Base-by-base conservation (phyloP, 1,139 yeast genomes). In the Pichia inconspicua region DNA sequence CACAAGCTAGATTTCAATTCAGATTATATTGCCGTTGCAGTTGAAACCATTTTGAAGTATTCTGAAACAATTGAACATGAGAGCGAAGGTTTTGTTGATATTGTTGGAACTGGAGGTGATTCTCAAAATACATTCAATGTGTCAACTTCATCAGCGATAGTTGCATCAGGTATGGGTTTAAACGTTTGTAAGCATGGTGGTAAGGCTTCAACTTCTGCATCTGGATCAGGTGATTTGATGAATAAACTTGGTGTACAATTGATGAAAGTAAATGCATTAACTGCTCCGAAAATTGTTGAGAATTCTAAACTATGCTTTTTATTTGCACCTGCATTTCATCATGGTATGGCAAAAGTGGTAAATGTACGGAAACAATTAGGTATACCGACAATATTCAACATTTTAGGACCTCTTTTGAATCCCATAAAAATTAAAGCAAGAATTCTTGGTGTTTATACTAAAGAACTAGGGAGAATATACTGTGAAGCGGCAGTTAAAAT, bases 51-150 rank as follows among this genome's bases (percentile, higher is more conserved):
- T 17, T 70, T 77, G 56, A 82, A 75, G 61, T 86, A 72, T 62
- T 82, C 88, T 28, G 75, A 72, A 58, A 64, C 71, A 10, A 77
- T 86, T 25, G 65, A 61, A 10, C 51, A 55, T 10, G 61, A 67
- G 2, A 58, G 68, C 0, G 67, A 63, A 2, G 86, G 87, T 0
- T 84, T 79, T 57, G 75, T 87, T 17, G 98, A 92, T 66, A 86
- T 92, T 39, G 98, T 92, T 8, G 98, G 98, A 1, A 92, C 98
- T 0, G 98, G 98, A 30, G 98, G 98, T 7, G 98, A 92, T 62
- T 96, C 97, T 4, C 96, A 92, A 63, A 84, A 92, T 63, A 92
- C 98, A 0, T 92, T 92, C 68, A 92, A 92, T 61, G 98, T 92
- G 1, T 85, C 96, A 9, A 92, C 98, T 0, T 87, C 97, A 1